Evolutionary conservation across 495 filamentous ascomycete species (phyloP).

Genomic region (Aspergillus funiculosus): DNA sequence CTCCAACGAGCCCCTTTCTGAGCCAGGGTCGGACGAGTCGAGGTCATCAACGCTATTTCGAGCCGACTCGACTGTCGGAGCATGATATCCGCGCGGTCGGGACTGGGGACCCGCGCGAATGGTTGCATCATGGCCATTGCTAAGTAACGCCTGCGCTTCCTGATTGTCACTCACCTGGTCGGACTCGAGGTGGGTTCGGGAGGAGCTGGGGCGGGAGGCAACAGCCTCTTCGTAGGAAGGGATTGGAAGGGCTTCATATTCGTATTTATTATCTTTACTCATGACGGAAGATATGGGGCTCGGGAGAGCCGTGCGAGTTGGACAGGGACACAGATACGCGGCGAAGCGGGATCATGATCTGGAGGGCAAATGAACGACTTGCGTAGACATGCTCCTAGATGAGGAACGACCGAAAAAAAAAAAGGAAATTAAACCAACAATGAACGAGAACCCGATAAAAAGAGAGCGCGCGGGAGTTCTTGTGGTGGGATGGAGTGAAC

Average conservation of each 20-base stretch:
- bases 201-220: constrained; percentile 54
- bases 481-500: background rate
- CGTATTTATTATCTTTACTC: constrained; percentile 55
- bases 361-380: constrained; percentile 28
- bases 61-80: constrained; percentile 69
- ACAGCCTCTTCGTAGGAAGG: constrained; percentile 92
- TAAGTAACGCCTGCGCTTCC: constrained; percentile 57
- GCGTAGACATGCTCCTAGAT: constrained; percentile 31
- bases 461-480: constrained; percentile 5
- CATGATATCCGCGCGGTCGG: constrained; percentile 54
- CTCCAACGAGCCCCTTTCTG: constrained; percentile 47
- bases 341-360: constrained; percentile 44
- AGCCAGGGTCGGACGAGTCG: constrained; percentile 37
- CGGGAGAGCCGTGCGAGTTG: constrained; percentile 30
- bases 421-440: constrained; percentile 9
- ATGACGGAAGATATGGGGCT: constrained; percentile 38
- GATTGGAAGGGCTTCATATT: constrained; percentile 71
- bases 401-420: constrained; percentile 9
- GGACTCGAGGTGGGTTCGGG: constrained; percentile 55
- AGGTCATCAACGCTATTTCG: constrained; percentile 57
- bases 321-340: constrained; percentile 26
- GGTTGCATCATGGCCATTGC: constrained; percentile 29
- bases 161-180: constrained; percentile 51
- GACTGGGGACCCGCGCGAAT: constrained; percentile 20
- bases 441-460: constrained; percentile 2